These are phyloP conservation scores for Plasmodium inui DNA, from an alignment of 169 alveolate genomes.

Conservation along the genomic window DNA sequence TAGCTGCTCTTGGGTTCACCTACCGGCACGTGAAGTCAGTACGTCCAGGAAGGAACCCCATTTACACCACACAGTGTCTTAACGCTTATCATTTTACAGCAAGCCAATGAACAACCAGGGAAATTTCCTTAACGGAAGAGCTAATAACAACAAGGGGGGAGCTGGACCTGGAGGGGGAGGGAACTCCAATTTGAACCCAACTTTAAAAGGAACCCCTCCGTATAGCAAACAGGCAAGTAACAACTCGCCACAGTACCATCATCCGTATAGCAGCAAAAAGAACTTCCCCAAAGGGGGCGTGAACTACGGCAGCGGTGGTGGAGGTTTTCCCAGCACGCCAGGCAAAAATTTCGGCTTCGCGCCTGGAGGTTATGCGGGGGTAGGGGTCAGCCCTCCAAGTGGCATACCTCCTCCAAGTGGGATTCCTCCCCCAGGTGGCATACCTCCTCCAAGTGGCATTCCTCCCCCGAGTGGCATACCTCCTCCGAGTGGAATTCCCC, in stretches of 20 bases:
- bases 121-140: background rate
- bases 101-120: constrained; percentile 6
- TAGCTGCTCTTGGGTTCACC: background rate
- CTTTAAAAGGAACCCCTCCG: background rate
- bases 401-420: background rate
- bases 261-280: background rate
- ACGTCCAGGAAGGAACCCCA: background rate
- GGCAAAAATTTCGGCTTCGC: background rate
- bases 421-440: background rate
- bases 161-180: background rate
- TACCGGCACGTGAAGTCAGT: background rate
- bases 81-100: background rate
- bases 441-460: background rate
- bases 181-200: constrained; percentile 13
- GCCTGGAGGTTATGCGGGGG: background rate
- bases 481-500: background rate
- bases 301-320: background rate
- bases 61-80: constrained; percentile 6
- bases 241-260: background rate
- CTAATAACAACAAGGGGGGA: constrained; percentile 1
- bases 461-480: background rate
- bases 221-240: constrained; percentile 21
- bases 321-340: background rate
- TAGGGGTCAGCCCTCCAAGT: background rate
- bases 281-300: background rate